Percentiles rank a stretch among this genome's conserved stretches.
Evolutionary conservation across 2,329 filamentous ascomycete species (phyloP).

Genomic region (Ceratocystis cacaofunesta): DNA sequence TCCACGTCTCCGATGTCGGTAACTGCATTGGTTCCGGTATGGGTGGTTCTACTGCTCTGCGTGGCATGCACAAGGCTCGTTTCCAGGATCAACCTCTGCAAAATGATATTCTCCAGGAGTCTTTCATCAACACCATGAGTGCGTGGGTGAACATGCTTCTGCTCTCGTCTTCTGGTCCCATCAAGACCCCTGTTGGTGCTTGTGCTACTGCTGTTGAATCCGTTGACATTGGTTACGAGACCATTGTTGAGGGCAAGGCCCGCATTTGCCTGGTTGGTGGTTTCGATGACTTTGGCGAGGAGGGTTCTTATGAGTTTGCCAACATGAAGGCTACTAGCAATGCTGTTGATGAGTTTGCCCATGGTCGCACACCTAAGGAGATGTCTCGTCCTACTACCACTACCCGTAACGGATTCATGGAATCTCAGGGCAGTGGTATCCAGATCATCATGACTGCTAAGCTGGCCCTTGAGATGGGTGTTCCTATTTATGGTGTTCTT

Average conservation of each 20-base stretch:
- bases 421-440: slow-evolving; percentile 95
- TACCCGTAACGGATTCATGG: slow-evolving; percentile 96
- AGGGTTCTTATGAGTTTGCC: slow-evolving; percentile 98
- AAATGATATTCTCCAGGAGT: slow-evolving; percentile 97
- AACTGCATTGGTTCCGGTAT: slow-evolving; percentile 98
- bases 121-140: slow-evolving; percentile 99
- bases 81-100: slow-evolving; percentile 94
- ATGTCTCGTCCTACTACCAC: slow-evolving; percentile 98
- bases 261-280: slow-evolving; percentile 95
- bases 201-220: slow-evolving; percentile 97
- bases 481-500: slow-evolving; percentile 90
- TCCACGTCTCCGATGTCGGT: slow-evolving; percentile 92
- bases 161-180: slow-evolving; percentile 88
- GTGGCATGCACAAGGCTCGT: slow-evolving; percentile 96
- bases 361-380: slow-evolving; percentile 86
- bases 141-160: slow-evolving; percentile 99
- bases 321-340: slow-evolving; percentile 99
- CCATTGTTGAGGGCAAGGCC: slow-evolving; percentile 95
- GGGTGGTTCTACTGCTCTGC: slow-evolving; percentile 80
- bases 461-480: slow-evolving; percentile 94
- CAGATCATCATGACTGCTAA: slow-evolving; percentile 97
- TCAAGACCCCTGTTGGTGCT: slow-evolving; percentile 96
- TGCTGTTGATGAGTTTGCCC: slow-evolving; percentile 86
- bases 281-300: slow-evolving; percentile 98
- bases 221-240: slow-evolving; percentile 94